Conservation (phyloP, 2,329 filamentous ascomycete species). For the Fusarium ramigenum region DNA sequence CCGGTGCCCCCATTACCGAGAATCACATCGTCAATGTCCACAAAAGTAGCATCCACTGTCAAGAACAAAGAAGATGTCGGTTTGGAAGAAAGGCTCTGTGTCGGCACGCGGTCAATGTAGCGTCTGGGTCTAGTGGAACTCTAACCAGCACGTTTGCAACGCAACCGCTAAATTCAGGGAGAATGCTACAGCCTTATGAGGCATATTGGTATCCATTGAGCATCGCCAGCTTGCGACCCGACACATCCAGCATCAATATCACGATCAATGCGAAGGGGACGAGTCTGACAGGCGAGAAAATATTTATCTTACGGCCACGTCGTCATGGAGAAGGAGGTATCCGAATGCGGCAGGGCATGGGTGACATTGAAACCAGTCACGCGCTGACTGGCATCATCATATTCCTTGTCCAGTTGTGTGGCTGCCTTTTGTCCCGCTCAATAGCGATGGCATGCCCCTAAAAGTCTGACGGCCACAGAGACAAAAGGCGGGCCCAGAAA, state of each 20-base stretch:
- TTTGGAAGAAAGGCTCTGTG: background rate
- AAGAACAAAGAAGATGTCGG: background rate
- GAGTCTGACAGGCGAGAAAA: background rate
- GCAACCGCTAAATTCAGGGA: background rate
- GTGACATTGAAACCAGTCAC: conserved; percentile 41
- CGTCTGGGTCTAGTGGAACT: background rate
- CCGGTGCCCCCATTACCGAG: conserved; percentile 43
- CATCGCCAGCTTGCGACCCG: background rate
- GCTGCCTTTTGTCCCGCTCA: conserved; percentile 33
- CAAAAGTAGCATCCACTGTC: conserved; percentile 13
- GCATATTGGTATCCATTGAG: conserved; percentile 11
- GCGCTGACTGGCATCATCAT: conserved; percentile 39
- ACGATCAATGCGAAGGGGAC: background rate
- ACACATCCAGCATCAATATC: background rate
- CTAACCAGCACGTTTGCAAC: background rate
- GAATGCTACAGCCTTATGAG: conserved; percentile 23
- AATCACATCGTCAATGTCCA: conserved; percentile 26
- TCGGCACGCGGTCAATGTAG: background rate
- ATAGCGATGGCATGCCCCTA: conserved; percentile 27
- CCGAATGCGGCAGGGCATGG: conserved; percentile 31
- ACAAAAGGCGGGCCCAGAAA: conserved; percentile 34
- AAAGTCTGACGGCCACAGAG: conserved; percentile 32
- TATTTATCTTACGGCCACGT: conserved; percentile 26
- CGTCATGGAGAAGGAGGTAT: conserved; percentile 32
- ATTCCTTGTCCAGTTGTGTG: conserved; percentile 33